Base-by-base conservation (phyloP, 805 yeast species). In the Monosporozyma unispora region DNA sequence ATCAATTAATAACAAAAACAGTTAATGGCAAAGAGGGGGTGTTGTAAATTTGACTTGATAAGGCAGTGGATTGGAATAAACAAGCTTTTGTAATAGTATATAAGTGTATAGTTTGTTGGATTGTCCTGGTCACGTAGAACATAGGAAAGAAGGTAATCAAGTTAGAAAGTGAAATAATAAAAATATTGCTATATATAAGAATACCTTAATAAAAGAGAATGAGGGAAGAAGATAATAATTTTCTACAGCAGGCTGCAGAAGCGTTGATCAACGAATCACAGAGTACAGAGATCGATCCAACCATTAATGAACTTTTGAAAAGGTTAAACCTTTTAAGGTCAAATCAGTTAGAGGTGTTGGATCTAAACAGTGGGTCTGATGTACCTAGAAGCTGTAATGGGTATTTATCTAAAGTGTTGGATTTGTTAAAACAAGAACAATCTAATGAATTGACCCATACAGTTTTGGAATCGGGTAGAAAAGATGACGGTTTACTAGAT, bases 161-260 rank as follows among this genome's bases (percentile, higher is more conserved):
- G 8, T 9, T 28, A 28, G 4, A 28, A 7, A 11, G 33, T 11
- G 10, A 28, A 28, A 10, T 11, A 28, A 3, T 11, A 28, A 9
- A 8, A 28, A 4, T 28, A 10, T 28, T 28, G 7, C 35, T 5
- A 31, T 4, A 31, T 14, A 31, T 12, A 35, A 35, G 21, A n/a
- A n/a, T n/a, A n/a, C n/a, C n/a, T n/a, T n/a, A n/a, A n/a, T n/a
- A n/a, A n/a, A n/a, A n/a, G n/a, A n/a, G n/a, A 21, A 39, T 39
- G 42, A 21, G 54, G 59, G 48, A 47, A 29, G 59, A 59, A 46
- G 62, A 59, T 40, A 27, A 48, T 4, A 25, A 42, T 9, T 60
- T 60, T 52, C 55, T 57, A n/a, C 57, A 49, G 27, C 54, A 56
- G 44, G 64, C 64, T 16, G 58, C 60, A 5, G 62, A 60, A 40